A percentile compares a stretch with the other conserved stretches of the same genome.
phyloP scores from a whole-genome alignment of 208 protist species.

The Jaenimonas drosophilae region DNA sequence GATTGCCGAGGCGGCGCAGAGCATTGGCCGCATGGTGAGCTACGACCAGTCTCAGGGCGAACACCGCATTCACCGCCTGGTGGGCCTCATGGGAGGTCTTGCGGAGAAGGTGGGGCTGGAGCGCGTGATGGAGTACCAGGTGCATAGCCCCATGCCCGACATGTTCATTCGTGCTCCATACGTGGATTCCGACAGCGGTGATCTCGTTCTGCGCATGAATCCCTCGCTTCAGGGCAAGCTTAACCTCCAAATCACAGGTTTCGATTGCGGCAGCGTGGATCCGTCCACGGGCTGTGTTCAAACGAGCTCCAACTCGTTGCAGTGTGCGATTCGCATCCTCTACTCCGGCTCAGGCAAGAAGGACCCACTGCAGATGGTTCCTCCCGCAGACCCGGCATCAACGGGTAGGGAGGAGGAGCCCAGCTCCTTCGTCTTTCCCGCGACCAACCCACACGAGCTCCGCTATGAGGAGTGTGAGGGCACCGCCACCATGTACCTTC shows the following conservation, averaged over 20 bases:
- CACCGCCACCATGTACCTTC: slow-evolving; percentile 8
- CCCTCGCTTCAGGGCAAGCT: slow-evolving; percentile 31
- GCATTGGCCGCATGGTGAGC: not conserved
- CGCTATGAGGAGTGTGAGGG: slow-evolving; percentile 22
- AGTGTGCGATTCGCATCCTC: slow-evolving; percentile 12
- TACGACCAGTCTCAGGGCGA: slow-evolving; percentile 3
- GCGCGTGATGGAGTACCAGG: slow-evolving; percentile 58
- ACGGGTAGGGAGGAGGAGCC: not conserved
- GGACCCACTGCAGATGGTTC: too few relatives aligned
- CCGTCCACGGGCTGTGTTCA: slow-evolving; percentile 11
- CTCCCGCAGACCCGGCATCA: not conserved
- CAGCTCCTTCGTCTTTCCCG: slow-evolving; percentile 14
- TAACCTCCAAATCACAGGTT: slow-evolving; percentile 22
- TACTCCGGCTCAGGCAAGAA: slow-evolving; percentile 5
- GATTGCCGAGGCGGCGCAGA: not conserved
- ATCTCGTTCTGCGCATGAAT: slow-evolving; percentile 42
- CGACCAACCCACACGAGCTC: slow-evolving; percentile 45
- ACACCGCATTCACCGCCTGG: slow-evolving; percentile 27
- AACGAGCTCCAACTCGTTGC: slow-evolving; percentile 33
- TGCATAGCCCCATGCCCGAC: slow-evolving; percentile 16
- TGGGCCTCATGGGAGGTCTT: slow-evolving; percentile 35
- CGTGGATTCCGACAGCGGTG: slow-evolving; percentile 21
- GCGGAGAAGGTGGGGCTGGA: slow-evolving; percentile 47
- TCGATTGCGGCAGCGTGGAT: slow-evolving; percentile 44
- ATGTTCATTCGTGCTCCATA: slow-evolving; percentile 25